Evolutionary conservation across 106 monocot species (phyloP), one percentile per base, ranked within the genome.

Genomic region (Allium cepa): DNA sequence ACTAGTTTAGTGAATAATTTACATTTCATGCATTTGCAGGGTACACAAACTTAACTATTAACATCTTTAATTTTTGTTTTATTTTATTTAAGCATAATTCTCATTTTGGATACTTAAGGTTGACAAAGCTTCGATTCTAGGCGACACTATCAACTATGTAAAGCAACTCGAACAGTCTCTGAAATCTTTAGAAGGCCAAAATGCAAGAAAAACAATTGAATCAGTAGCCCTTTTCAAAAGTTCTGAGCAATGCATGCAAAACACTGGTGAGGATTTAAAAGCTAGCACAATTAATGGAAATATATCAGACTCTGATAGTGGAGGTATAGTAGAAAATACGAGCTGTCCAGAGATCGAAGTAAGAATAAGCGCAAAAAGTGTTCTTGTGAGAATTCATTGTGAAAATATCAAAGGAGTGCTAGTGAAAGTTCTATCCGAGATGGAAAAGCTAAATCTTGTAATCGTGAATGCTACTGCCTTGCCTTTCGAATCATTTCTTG

Each of bases 121-220:
- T 68, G 90, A 90, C 81, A 90, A 86, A 71, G 90, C 86, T 46
- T 74, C 90, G 4, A 77, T 90, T 27, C 80, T 90, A 11, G 79
- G 78, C 17, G 90, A 86, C 58, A 82, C 88, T 11, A 75, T 82
- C n/a, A 83, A 78, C 50, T 85, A 90, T 48, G 71, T 90, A 45
- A 90, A 83, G 65, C 66, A 86, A 62, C 83, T 90, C 14, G 68
- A 90, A 63, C 75, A 83, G 28, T 79, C 51, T 48, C 76, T 83
- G 64, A 86, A 84, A 70, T 52, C 47, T 7, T 56, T 90, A 8
- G 80, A 85, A 71, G 80, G 75, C 7, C 62, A 86, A 67, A 59
- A 60, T 2, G 47, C 22, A 46, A 72, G 62, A 67, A 78, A 67
- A 56, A 78, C 67, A 7, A 64, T 83, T 8, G 78, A 81, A 51